Percentiles rank a stretch among this genome's conserved stretches.
Conservation (phyloP, 2,329 filamentous ascomycete genomes). For the Aureobasidium lini region DNA sequence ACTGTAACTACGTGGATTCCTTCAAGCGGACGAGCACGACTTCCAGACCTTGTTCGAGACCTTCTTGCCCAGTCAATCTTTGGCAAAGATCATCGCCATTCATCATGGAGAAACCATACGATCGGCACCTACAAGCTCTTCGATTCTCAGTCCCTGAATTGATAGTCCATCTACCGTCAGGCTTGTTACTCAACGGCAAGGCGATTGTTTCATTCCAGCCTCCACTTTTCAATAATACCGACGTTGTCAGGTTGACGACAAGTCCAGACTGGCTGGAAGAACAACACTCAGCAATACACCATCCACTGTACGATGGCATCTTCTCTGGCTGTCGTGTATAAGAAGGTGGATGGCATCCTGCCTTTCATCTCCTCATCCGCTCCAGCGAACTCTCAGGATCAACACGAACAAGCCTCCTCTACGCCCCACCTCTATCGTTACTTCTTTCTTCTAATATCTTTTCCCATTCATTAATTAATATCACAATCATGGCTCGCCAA, state of each 20-base stretch:
- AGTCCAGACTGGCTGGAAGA: slow-evolving; percentile 2
- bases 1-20: neutral
- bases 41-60: slow-evolving; percentile 1
- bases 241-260: slow-evolving; percentile 2
- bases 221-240: slow-evolving; percentile 2
- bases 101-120: neutral
- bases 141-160: neutral
- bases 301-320: neutral
- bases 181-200: neutral
- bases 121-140: neutral
- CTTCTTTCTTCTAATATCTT: neutral
- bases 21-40: neutral
- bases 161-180: neutral
- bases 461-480: neutral
- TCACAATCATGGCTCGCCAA: slow-evolving; percentile 6
- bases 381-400: neutral
- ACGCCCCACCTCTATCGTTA: neutral
- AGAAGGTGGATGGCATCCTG: neutral
- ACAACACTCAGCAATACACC: neutral
- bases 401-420: neutral
- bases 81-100: neutral
- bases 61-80: neutral
- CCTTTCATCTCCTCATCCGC: neutral
- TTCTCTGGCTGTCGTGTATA: neutral
- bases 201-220: neutral